Evolutionary conservation across 805 yeast genomes (phyloP).

Genomic region (Metschnikowia chrysomelidarum): DNA sequence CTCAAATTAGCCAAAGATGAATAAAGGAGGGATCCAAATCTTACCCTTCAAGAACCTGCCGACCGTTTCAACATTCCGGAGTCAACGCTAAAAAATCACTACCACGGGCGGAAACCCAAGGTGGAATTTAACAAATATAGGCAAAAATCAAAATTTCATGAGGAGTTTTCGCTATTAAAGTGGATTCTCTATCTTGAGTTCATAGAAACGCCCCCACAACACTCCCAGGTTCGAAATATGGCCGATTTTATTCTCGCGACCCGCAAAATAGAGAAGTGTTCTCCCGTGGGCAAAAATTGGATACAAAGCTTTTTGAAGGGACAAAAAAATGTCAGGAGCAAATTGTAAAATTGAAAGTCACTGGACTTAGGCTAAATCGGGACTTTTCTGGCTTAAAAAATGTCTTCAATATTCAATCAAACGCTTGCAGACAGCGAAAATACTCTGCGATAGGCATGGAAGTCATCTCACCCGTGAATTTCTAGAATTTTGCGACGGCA

Average conservation of each 20-base stretch:
- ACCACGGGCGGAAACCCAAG: too few relatives aligned
- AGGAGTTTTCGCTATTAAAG: background rate
- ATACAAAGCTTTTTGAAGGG: background rate
- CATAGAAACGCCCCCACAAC: constrained; percentile 1
- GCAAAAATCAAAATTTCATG: too few relatives aligned
- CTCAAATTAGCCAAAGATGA: too few relatives aligned
- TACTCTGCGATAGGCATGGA: constrained; percentile 2
- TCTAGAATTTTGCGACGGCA: background rate
- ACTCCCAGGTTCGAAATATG: constrained; percentile 1
- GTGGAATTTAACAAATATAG: too few relatives aligned
- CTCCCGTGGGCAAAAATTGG: background rate
- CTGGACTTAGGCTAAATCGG: background rate
- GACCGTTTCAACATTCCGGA: too few relatives aligned
- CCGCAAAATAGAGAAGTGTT: background rate
- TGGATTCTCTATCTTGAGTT: background rate
- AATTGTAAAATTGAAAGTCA: background rate
- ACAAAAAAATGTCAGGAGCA: background rate
- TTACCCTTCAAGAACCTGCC: too few relatives aligned
- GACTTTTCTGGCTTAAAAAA: background rate
- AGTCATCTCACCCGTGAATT: constrained; percentile 1
- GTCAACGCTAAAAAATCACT: too few relatives aligned
- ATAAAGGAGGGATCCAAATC: too few relatives aligned
- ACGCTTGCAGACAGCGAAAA: background rate
- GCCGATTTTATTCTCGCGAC: constrained; percentile 1
- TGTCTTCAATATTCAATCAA: background rate